Evolutionary conservation across 2,329 filamentous ascomycete genomes (phyloP), one percentile per base, ranked within the genome.

Genomic region (Calonectria leucothoes): DNA sequence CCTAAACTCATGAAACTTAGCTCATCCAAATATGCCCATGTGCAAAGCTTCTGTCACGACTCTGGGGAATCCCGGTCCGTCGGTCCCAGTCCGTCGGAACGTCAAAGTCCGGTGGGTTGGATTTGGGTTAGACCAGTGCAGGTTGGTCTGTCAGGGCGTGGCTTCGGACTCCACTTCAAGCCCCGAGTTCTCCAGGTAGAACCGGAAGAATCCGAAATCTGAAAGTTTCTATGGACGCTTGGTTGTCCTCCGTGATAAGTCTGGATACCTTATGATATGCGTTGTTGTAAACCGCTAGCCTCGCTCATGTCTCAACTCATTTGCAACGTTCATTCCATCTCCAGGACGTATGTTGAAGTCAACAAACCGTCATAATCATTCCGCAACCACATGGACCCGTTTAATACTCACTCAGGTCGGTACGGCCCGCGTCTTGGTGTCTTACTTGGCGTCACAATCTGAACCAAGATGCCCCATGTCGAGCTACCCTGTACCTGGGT

Each of bases 261-360:
- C 8, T 45, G 10, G 33, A 35, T 23, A 23, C n/a, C 10, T 8
- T 1, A 8, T 14, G n/a, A n/a, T n/a, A n/a, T n/a, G n/a, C n/a
- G n/a, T n/a, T n/a, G n/a, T n/a, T n/a, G n/a, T n/a, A n/a, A n/a
- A n/a, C 1, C 8, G 23, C 8, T 11, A 45, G 7, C 42, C 6
- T 23, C 5, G 6, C 8, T 3, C n/a, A 12, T 17, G 8, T n/a
- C 2, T 45, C n/a, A 12, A 8, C 2, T 23, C 3, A 23, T 45
- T 10, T 3, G 3, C 2, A 1, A 10, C 1, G 20, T 23, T 5
- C 1, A 23, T 4, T 8, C 2, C 3, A 11, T 17, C 23, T 45
- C n/a, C 20, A 12, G 11, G 4, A 8, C n/a, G 42, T 11, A 2
- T 45, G 20, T 2, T 11, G 12, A 10, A 45, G 8, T n/a, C n/a